Conservation (phyloP, 1,284 basidiomycete species). For the Cryptococcus hybrid region DNA sequence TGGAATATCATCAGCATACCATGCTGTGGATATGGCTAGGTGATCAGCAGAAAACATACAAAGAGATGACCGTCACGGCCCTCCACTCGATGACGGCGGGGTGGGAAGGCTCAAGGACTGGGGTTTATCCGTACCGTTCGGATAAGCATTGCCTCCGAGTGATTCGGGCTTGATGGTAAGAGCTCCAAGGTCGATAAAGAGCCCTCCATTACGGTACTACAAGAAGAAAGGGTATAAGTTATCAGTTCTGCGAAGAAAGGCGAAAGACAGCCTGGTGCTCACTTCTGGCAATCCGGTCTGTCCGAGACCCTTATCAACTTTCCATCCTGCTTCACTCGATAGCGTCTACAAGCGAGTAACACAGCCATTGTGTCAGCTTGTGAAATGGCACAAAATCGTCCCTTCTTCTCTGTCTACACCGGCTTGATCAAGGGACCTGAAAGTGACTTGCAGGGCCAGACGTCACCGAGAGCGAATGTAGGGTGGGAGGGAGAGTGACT, state of each 20-base stretch:
- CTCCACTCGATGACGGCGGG: constrained; percentile 95
- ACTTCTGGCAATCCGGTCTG: constrained; percentile 49
- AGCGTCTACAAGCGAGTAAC: constrained; percentile 81
- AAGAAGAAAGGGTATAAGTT: constrained; percentile 52
- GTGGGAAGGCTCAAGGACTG: constrained; percentile 66
- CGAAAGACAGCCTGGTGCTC: constrained; percentile 4
- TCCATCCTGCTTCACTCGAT: constrained; percentile 74
- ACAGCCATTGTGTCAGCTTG: constrained; percentile 91
- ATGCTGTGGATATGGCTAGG: background rate
- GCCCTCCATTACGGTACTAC: constrained; percentile 89
- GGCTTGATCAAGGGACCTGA: constrained; percentile 22
- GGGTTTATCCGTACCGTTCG: constrained; percentile 40
- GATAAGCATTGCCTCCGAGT: constrained; percentile 34
- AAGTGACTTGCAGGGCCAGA: constrained; percentile 76
- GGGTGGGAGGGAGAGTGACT: constrained; percentile 56
- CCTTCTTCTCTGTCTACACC: constrained; percentile 51
- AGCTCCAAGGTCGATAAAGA: constrained; percentile 80
- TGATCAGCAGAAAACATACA: constrained; percentile 59
- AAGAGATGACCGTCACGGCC: constrained; percentile 85
- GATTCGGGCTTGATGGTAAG: constrained; percentile 57
- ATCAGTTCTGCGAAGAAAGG: background rate
- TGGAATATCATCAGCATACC: constrained; percentile 40
- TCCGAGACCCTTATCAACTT: constrained; percentile 60
- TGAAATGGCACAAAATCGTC: constrained; percentile 87
- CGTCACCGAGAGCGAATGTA: constrained; percentile 75